Evolutionary conservation across 148 eudicot species (phyloP).

Genomic region (Silene latifolia): DNA sequence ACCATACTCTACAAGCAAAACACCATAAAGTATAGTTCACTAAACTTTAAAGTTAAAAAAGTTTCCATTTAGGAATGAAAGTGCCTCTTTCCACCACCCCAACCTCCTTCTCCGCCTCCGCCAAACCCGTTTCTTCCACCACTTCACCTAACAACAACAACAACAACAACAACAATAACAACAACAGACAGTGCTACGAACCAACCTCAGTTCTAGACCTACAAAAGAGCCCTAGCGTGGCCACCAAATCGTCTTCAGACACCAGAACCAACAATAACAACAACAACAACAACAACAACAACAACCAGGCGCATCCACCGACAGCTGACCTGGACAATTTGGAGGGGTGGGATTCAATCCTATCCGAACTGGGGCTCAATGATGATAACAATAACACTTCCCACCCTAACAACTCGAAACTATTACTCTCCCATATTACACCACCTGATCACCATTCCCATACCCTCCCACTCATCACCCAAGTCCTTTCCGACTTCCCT

Average conservation of each 20-base stretch:
- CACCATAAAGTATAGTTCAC: not conserved
- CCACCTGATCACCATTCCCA: conserved; percentile 3
- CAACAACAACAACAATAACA: too few species aligned
- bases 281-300: not conserved
- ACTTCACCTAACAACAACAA: conserved; percentile 14
- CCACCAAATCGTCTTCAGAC: conserved; percentile 8
- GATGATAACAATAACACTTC: conserved; percentile 36
- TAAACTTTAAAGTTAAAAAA: too few species aligned
- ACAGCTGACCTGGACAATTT: conserved; percentile 52
- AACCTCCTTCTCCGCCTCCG: conserved; percentile 16
- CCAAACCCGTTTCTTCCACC: conserved; percentile 25
- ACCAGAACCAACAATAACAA: conserved; percentile 6
- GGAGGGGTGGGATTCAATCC: conserved; percentile 82
- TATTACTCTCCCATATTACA: conserved; percentile 27
- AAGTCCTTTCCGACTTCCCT: conserved; percentile 42
- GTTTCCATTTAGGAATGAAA: conserved; percentile 47
- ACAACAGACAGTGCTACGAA: conserved; percentile 41
- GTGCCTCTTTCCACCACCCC: conserved; percentile 46
- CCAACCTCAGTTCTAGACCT: conserved; percentile 84
- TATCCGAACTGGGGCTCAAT: conserved; percentile 72
- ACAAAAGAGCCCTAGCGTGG: conserved; percentile 54
- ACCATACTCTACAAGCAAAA: conserved; percentile 15
- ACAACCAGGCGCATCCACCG: conserved; percentile 13
- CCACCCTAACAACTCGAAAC: conserved; percentile 30
- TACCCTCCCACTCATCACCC: conserved; percentile 15